Evolutionary conservation across 2,329 filamentous ascomycete genomes (phyloP).

Genomic region (Fusarium sp.): DNA sequence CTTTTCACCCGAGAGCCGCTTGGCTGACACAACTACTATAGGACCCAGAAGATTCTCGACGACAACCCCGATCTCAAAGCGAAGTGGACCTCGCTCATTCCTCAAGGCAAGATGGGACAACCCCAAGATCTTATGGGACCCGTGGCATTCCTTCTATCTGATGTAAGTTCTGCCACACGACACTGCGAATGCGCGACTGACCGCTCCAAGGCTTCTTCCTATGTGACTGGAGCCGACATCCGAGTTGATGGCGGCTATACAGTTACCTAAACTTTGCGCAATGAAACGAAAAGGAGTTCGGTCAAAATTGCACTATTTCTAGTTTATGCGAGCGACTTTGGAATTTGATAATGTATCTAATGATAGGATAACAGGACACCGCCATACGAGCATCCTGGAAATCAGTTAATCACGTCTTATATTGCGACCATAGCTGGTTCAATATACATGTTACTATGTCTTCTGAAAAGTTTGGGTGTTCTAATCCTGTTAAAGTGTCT

Average conservation of each 20-base stretch:
- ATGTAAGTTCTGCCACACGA: conserved; percentile 50
- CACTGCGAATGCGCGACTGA: not conserved
- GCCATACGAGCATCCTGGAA: not conserved
- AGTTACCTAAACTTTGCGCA: conserved; percentile 65
- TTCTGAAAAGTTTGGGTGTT: not conserved
- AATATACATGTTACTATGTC: not conserved
- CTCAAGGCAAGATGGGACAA: conserved; percentile 91
- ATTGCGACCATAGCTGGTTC: not conserved
- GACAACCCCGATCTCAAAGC: conserved; percentile 90
- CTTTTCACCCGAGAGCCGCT: not conserved
- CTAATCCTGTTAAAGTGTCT: not conserved
- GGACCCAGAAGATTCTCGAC: conserved; percentile 92
- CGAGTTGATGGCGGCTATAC: conserved; percentile 91
- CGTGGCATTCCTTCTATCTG: conserved; percentile 85
- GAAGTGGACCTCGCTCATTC: conserved; percentile 93
- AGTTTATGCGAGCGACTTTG: conserved; percentile 18
- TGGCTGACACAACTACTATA: conserved; percentile 50
- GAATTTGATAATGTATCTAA: conserved; percentile 37
- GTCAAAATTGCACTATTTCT: conserved; percentile 7
- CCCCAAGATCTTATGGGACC: conserved; percentile 95
- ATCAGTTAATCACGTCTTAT: not conserved
- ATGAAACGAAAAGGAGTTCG: conserved; percentile 6
- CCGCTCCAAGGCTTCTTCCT: conserved; percentile 66
- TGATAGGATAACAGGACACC: conserved; percentile 1
- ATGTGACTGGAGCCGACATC: conserved; percentile 79